These are phyloP conservation scores for Xerocomus nothofagi DNA, from an alignment of 1,284 basidiomycete species.

Conservation along the genomic window DNA sequence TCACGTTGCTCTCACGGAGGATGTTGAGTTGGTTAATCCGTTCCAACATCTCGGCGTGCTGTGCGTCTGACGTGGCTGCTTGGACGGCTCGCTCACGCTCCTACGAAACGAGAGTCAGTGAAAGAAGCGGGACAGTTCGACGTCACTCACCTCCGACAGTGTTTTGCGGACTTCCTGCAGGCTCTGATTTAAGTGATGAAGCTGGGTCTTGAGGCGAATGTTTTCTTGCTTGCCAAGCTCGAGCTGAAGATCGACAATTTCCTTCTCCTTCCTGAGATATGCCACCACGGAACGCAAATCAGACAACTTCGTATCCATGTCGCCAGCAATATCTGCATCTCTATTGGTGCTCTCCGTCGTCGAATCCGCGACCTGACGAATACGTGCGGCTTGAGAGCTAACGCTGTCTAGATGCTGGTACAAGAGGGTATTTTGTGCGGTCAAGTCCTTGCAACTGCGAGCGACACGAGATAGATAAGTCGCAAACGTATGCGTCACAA, in stretches of 20 bases:
- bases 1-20: slow-evolving; percentile 86
- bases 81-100: slow-evolving; percentile 77
- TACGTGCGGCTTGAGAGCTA: slow-evolving; percentile 76
- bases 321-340: slow-evolving; percentile 47
- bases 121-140: not conserved
- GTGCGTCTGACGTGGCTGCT: slow-evolving; percentile 68
- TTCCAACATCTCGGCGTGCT: slow-evolving; percentile 84
- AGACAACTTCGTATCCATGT: slow-evolving; percentile 59
- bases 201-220: slow-evolving; percentile 70
- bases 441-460: slow-evolving; percentile 70
- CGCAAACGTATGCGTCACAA: not conserved
- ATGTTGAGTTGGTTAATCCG: slow-evolving; percentile 87
- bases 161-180: slow-evolving; percentile 70
- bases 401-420: slow-evolving; percentile 88
- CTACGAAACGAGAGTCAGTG: slow-evolving; percentile 39
- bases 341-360: slow-evolving; percentile 40
- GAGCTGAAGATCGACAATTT: slow-evolving; percentile 85
- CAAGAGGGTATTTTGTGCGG: slow-evolving; percentile 75
- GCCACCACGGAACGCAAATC: slow-evolving; percentile 81
- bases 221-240: slow-evolving; percentile 87
- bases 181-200: slow-evolving; percentile 70
- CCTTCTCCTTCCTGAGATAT: slow-evolving; percentile 87
- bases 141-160: slow-evolving; percentile 55
- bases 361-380: slow-evolving; percentile 66
- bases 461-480: slow-evolving; percentile 1